A percentile compares a stretch with the other conserved stretches of the same genome.
Conservation (phyloP, 1,284 basidiomycete species). For the Sporisorium sorghi region DNA sequence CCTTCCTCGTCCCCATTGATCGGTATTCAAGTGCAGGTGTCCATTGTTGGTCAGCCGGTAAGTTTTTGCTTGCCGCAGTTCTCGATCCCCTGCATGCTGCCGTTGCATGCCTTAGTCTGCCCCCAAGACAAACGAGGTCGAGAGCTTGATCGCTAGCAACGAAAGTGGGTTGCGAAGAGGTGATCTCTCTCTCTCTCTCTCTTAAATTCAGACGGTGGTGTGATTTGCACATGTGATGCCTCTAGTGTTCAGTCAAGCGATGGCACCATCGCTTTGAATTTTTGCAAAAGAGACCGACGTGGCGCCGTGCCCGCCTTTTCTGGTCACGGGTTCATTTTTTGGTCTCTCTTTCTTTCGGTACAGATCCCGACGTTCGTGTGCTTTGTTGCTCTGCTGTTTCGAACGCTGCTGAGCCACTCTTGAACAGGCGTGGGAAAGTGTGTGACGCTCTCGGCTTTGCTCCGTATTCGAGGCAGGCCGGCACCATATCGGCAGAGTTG, state of each 20-base stretch:
- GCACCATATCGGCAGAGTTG: too few species aligned
- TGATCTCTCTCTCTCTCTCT: too few species aligned
- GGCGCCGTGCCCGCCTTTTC: neutral
- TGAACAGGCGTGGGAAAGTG: too few species aligned
- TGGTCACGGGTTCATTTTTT: slow-evolving; percentile 4
- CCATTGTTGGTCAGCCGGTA: too few species aligned
- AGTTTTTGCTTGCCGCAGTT: slow-evolving; percentile 1
- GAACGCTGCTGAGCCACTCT: too few species aligned
- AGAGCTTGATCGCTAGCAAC: too few species aligned
- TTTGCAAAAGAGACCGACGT: neutral
- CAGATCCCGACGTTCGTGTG: too few species aligned
- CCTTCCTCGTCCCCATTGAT: neutral
- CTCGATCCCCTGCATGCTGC: neutral
- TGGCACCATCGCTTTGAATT: slow-evolving; percentile 1
- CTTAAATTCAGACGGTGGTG: neutral
- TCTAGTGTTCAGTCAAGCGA: neutral
- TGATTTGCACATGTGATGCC: slow-evolving; percentile 5
- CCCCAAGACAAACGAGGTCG: neutral
- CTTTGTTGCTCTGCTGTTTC: too few species aligned
- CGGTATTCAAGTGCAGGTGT: neutral
- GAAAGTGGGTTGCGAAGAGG: too few species aligned
- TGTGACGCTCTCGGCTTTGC: too few species aligned
- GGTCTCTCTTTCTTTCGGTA: too few species aligned
- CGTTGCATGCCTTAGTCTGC: neutral
- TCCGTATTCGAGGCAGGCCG: too few species aligned